Evolutionary conservation across 129 eudicot species (phyloP).

Genomic region (Lactuca sativa): DNA sequence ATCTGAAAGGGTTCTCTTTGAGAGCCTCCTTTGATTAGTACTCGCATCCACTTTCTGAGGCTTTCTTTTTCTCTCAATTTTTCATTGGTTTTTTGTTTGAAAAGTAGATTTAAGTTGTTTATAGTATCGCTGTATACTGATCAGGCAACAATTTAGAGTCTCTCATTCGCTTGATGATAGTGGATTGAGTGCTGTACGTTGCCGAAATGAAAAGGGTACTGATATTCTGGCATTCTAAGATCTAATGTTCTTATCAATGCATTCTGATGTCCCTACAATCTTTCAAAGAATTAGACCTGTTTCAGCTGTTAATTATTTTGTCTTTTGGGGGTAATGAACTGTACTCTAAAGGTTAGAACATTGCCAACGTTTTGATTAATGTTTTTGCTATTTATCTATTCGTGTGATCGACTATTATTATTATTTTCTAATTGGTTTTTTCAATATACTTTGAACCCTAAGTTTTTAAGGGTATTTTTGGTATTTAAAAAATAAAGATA

Average conservation of each 20-base stretch:
- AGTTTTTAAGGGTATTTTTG: too few relatives aligned
- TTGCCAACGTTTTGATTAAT: too few relatives aligned
- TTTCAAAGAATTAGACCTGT: too few relatives aligned
- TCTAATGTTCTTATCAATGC: constrained; percentile 12
- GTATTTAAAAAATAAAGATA: too few relatives aligned
- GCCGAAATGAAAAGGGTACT: constrained; percentile 28
- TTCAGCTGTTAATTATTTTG: too few relatives aligned
- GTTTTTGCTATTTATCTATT: too few relatives aligned
- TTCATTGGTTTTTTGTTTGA: not conserved
- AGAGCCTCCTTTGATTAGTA: constrained; percentile 27
- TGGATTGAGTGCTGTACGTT: constrained; percentile 39
- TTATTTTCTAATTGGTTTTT: too few relatives aligned
- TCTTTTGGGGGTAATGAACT: too few relatives aligned
- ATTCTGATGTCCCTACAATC: constrained; percentile 30
- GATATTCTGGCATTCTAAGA: constrained; percentile 37
- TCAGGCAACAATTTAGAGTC: constrained; percentile 41
- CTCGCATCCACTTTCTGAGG: constrained; percentile 29
- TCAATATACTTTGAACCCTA: too few relatives aligned
- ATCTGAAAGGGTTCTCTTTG: constrained; percentile 27
- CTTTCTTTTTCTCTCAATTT: not conserved
- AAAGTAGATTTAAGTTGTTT: not conserved
- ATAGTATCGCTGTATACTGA: not conserved
- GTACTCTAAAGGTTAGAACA: too few relatives aligned
- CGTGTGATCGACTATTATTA: too few relatives aligned
- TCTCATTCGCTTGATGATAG: constrained; percentile 25